Percentiles rank a stretch among this genome's conserved stretches.
Conservation (phyloP, 208 protist species). For the Trypanosoma brucei region DNA sequence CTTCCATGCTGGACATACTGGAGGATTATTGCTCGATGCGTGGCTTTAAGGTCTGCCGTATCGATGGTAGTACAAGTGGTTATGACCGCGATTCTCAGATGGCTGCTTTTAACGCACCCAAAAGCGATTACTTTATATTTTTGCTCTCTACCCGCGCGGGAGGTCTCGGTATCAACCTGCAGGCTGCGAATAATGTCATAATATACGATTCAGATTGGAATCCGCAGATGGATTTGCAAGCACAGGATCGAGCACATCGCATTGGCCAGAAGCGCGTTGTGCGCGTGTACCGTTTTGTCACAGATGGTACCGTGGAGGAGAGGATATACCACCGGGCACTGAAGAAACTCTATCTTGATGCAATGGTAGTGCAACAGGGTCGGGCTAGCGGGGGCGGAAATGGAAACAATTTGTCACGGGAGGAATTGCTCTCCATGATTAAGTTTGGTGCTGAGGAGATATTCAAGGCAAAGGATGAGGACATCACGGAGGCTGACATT, state of each 20-base stretch:
- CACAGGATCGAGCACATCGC: constrained; percentile 97
- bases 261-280: constrained; percentile 98
- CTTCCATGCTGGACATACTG: constrained; percentile 88
- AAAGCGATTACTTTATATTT: constrained; percentile 94
- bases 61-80: constrained; percentile 89
- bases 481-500: constrained; percentile 97
- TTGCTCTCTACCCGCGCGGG: constrained; percentile 97
- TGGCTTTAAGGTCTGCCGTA: constrained; percentile 78
- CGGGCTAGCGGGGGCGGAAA: constrained; percentile 51
- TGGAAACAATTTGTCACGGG: constrained; percentile 70
- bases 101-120: constrained; percentile 91
- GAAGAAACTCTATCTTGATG: constrained; percentile 98
- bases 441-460: constrained; percentile 97
- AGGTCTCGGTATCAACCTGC: constrained; percentile 98
- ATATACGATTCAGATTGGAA: constrained; percentile 99
- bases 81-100: constrained; percentile 91
- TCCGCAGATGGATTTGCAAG: constrained; percentile 98
- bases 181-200: constrained; percentile 98
- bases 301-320: constrained; percentile 97
- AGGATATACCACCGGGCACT: constrained; percentile 97
- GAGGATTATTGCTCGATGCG: constrained; percentile 89
- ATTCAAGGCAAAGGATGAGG: constrained; percentile 89
- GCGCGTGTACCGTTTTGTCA: constrained; percentile 96
- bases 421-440: constrained; percentile 97
- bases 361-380: constrained; percentile 97